Evolutionary conservation across 2,329 filamentous ascomycete species (phyloP).

Genomic region (Thelonectria discophora): DNA sequence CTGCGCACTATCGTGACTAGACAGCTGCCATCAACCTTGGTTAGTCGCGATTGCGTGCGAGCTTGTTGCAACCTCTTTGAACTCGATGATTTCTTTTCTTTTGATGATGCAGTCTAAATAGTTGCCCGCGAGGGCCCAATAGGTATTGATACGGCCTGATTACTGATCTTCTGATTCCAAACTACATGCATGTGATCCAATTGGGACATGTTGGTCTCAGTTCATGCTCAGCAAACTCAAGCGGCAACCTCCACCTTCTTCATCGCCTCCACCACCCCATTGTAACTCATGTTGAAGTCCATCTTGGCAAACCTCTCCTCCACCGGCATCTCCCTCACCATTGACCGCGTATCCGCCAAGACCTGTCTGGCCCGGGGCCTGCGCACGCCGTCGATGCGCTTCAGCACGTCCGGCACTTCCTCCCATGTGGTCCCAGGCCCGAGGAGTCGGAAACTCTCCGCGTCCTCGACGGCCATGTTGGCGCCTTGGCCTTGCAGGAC

Average conservation of each 20-base stretch:
- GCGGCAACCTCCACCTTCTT: not conserved
- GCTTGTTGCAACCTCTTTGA: conserved; percentile 5
- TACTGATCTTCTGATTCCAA: no score
- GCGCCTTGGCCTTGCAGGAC: conserved; percentile 14
- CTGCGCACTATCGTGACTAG: not conserved
- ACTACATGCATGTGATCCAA: no score
- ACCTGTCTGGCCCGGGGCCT: conserved; percentile 9
- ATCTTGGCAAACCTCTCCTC: conserved; percentile 20
- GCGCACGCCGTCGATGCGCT: conserved; percentile 8
- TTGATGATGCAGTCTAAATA: not conserved
- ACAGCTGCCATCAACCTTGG: not conserved
- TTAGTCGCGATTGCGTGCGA: conserved; percentile 12
- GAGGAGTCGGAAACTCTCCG: conserved; percentile 19
- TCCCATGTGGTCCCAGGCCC: not conserved
- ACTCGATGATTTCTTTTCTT: not conserved
- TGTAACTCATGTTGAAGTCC: conserved; percentile 22
- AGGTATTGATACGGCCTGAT: not conserved
- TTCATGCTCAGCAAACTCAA: not conserved
- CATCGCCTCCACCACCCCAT: conserved; percentile 8
- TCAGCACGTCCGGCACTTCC: conserved; percentile 6
- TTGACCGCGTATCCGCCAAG: conserved; percentile 14
- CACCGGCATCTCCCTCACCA: conserved; percentile 15
- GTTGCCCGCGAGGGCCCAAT: not conserved
- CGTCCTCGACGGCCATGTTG: conserved; percentile 19
- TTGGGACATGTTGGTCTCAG: no score